These are phyloP conservation scores for Yarrowia porcina DNA, from an alignment of 805 yeast genomes.

Conservation along the genomic window DNA sequence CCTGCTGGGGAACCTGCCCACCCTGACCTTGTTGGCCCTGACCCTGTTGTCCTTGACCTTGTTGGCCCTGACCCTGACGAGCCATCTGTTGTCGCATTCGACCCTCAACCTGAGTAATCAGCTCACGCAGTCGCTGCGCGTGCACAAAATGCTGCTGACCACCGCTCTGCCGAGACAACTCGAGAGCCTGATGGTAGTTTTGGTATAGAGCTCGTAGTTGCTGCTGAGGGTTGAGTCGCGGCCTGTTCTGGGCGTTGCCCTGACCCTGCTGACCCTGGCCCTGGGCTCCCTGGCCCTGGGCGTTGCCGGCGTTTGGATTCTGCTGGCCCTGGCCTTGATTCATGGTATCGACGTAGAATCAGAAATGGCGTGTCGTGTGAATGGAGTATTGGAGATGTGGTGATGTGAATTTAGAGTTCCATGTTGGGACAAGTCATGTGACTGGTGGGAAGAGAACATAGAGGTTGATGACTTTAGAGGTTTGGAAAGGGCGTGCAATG, in stretches of 20 bases:
- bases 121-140: conserved; percentile 35
- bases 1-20: background rate
- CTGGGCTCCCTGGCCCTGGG: conserved; percentile 10
- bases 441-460: background rate
- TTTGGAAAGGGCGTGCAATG: no score
- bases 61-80: conserved; percentile 29
- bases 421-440: conserved; percentile 19
- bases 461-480: no score
- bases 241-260: conserved; percentile 7
- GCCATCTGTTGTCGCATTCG: conserved; percentile 30
- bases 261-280: conserved; percentile 22
- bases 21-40: background rate
- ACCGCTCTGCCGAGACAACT: conserved; percentile 33
- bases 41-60: background rate
- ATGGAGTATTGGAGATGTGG: background rate
- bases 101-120: conserved; percentile 32
- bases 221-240: conserved; percentile 26
- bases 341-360: background rate
- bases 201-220: conserved; percentile 35
- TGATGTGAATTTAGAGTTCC: background rate
- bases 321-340: conserved; percentile 24
- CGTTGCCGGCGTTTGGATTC: conserved; percentile 9
- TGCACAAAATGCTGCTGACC: conserved; percentile 36
- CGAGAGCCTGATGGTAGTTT: conserved; percentile 36
- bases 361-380: conserved; percentile 1